Percentiles rank a stretch among this genome's conserved stretches.
phyloP scores from a whole-genome alignment of 306 rosid genomes.

The Cucurbita pepo region DNA sequence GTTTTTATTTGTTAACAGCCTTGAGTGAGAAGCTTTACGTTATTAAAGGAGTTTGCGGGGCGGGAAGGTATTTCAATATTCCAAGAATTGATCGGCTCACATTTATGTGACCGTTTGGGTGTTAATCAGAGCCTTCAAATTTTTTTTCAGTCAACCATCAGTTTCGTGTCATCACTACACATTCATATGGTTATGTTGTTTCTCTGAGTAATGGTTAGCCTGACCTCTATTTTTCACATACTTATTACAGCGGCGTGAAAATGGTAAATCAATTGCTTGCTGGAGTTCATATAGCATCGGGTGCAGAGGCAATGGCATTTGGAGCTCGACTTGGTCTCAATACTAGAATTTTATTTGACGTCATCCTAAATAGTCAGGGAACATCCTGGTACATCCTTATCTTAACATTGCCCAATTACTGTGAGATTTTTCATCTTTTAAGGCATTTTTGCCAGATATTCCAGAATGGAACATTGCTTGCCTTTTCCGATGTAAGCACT shows the following conservation, averaged over 20 bases:
- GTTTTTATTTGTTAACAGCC: conserved; percentile 34
- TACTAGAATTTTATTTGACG: conserved; percentile 61
- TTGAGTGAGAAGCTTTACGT: conserved; percentile 89
- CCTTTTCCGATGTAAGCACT: background rate
- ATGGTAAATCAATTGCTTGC: conserved; percentile 97
- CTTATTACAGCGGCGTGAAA: conserved; percentile 64
- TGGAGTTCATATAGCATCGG: conserved; percentile 93
- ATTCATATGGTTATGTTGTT: background rate
- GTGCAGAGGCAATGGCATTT: conserved; percentile 93
- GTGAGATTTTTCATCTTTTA: background rate
- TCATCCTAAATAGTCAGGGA: conserved; percentile 55
- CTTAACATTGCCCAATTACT: background rate
- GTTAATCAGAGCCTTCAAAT: background rate
- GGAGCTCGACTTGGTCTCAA: conserved; percentile 81
- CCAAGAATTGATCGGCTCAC: background rate
- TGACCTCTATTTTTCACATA: conserved; percentile 6
- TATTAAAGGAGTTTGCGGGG: conserved; percentile 79
- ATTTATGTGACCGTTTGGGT: background rate
- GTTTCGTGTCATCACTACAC: background rate
- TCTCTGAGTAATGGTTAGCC: background rate
- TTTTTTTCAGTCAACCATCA: background rate
- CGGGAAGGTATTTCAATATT: conserved; percentile 59
- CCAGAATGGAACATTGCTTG: background rate
- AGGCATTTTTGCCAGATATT: background rate
- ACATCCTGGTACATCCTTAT: conserved; percentile 67